A percentile compares a stretch with the other conserved stretches of the same genome.
Evolutionary conservation across 495 filamentous ascomycete genomes (phyloP).

Genomic region (Aspergillus heteromorphus): DNA sequence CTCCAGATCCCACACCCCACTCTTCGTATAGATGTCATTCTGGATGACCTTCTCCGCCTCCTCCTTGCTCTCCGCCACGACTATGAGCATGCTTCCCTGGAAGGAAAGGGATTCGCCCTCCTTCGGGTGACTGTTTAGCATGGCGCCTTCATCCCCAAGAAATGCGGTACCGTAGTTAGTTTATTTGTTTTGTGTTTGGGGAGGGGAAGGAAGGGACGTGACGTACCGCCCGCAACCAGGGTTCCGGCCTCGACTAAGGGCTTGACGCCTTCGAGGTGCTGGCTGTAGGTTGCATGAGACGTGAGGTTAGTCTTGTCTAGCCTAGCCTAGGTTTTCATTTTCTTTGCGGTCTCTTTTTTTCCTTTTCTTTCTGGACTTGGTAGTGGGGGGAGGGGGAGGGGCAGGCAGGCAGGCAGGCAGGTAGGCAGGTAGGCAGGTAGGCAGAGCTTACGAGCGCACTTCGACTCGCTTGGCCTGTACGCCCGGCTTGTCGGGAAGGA

Average conservation of each 20-base stretch:
- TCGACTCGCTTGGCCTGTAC: slow-evolving; percentile 62
- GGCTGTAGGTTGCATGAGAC: slow-evolving; percentile 11
- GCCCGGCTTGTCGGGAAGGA: slow-evolving; percentile 71
- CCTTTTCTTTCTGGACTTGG: too few species aligned
- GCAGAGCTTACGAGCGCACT: slow-evolving; percentile 60
- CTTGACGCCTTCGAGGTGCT: slow-evolving; percentile 32
- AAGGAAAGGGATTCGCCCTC: slow-evolving; percentile 60
- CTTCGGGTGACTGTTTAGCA: slow-evolving; percentile 61
- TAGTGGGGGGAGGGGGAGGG: background rate
- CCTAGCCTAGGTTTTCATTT: too few species aligned
- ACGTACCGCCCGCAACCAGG: slow-evolving; percentile 37
- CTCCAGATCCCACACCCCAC: slow-evolving; percentile 79
- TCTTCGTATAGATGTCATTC: slow-evolving; percentile 64
- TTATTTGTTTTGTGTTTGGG: background rate
- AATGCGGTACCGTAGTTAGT: too few species aligned
- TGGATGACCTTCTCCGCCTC: slow-evolving; percentile 60
- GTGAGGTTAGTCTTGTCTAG: background rate
- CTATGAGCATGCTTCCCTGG: slow-evolving; percentile 64
- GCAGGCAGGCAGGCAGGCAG: too few species aligned
- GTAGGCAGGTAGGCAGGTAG: too few species aligned
- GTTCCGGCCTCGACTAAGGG: slow-evolving; percentile 28
- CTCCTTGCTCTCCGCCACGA: slow-evolving; percentile 58
- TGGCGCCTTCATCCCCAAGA: too few species aligned
- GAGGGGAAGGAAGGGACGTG: background rate
- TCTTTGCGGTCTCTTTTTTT: too few species aligned